phyloP scores from a whole-genome alignment of 495 filamentous ascomycete genomes.

The Evernia prunastri region DNA sequence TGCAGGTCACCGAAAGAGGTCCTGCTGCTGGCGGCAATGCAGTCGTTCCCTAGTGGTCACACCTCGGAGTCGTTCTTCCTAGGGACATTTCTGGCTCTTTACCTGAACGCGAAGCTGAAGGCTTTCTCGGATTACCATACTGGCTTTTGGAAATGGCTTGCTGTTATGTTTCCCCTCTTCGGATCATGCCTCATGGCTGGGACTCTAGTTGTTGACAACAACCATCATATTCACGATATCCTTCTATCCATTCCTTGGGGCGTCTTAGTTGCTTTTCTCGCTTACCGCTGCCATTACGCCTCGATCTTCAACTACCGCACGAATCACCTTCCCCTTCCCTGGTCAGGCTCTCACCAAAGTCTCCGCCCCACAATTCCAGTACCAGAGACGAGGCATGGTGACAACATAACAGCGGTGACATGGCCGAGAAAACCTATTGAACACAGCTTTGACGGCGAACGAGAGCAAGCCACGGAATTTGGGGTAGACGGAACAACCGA shows the following conservation, averaged over 20 bases:
- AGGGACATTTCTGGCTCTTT: slow-evolving; percentile 52
- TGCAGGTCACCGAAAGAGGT: neutral
- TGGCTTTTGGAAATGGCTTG: slow-evolving; percentile 35
- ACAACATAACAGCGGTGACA: slow-evolving; percentile 10
- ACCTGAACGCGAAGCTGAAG: slow-evolving; percentile 61
- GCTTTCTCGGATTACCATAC: slow-evolving; percentile 50
- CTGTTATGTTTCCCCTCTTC: slow-evolving; percentile 34
- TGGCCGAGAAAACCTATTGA: neutral
- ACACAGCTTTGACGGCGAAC: neutral
- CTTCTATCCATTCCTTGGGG: slow-evolving; percentile 17
- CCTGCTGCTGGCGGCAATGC: slow-evolving; percentile 36
- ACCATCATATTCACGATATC: slow-evolving; percentile 21
- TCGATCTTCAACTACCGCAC: slow-evolving; percentile 17
- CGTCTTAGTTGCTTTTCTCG: slow-evolving; percentile 12
- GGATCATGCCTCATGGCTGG: slow-evolving; percentile 31
- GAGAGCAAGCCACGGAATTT: neutral
- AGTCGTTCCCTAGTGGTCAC: slow-evolving; percentile 58
- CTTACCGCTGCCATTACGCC: slow-evolving; percentile 21
- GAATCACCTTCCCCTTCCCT: slow-evolving; percentile 21
- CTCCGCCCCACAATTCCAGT: neutral
- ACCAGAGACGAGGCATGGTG: neutral
- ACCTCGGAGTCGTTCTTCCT: slow-evolving; percentile 51
- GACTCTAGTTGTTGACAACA: slow-evolving; percentile 14
- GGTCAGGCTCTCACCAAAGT: slow-evolving; percentile 12
- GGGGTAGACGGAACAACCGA: neutral